A percentile compares a stretch with the other conserved stretches of the same genome.
These are phyloP conservation scores for Aegilops longissima DNA, from an alignment of 176 grass and related monocot genomes.

Conservation along the genomic window DNA sequence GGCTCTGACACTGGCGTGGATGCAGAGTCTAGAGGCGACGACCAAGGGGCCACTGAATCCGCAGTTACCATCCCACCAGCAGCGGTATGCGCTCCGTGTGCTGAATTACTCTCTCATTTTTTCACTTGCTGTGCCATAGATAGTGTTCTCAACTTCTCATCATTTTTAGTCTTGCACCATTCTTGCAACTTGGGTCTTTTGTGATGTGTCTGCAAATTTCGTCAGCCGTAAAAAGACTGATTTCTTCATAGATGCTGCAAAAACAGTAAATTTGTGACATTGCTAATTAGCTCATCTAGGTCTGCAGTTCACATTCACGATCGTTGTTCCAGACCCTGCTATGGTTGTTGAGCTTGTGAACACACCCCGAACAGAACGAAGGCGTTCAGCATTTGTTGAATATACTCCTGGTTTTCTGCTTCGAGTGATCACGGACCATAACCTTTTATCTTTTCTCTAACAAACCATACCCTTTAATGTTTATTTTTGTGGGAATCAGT, in stretches of 20 bases:
- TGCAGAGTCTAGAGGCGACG: constrained; percentile 56
- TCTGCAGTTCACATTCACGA: not conserved
- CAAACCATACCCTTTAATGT: not conserved
- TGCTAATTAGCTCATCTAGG: not conserved
- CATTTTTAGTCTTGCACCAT: not conserved
- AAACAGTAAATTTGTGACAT: not conserved
- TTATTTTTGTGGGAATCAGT: not conserved
- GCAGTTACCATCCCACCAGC: constrained; percentile 19
- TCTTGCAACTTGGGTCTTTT: not conserved
- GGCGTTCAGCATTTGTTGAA: not conserved
- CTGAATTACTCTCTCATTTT: not conserved
- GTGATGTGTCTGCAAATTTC: not conserved
- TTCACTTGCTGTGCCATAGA: not conserved
- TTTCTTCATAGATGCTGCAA: not conserved
- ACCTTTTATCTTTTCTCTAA: not conserved
- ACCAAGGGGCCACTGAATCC: constrained; percentile 28
- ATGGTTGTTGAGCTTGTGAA: not conserved
- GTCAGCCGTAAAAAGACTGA: not conserved
- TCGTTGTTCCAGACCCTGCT: not conserved
- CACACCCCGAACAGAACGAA: not conserved
- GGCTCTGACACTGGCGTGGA: constrained; percentile 49
- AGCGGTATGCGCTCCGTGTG: constrained; percentile 2
- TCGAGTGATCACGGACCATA: not conserved
- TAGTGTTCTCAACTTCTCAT: not conserved
- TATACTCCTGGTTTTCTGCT: not conserved